phyloP scores from a whole-genome alignment of 2,329 filamentous ascomycete genomes.

The Pseudopyricularia cyperi region DNA sequence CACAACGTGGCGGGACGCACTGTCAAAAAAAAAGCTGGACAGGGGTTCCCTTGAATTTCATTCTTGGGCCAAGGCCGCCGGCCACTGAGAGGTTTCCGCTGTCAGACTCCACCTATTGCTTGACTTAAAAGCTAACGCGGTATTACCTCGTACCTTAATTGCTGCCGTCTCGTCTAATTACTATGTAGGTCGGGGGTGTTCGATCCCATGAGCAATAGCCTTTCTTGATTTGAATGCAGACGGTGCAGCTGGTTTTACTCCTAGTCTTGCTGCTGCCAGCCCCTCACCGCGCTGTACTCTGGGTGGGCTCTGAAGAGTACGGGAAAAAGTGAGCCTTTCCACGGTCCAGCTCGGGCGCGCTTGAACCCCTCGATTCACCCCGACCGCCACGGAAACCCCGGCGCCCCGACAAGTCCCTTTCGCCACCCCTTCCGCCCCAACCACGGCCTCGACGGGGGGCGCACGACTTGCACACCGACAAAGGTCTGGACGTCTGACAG shows the following conservation, averaged over 20 bases:
- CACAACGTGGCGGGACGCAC: neutral
- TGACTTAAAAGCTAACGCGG: neutral
- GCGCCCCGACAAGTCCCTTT: neutral
- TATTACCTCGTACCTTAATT: neutral
- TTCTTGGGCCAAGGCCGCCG: neutral
- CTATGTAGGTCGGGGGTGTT: neutral
- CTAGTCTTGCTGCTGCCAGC: neutral
- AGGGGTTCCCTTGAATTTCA: neutral
- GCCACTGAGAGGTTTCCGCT: neutral
- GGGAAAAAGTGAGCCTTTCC: neutral
- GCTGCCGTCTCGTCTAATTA: neutral
- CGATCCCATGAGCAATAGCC: neutral
- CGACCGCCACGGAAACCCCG: neutral
- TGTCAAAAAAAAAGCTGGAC: neutral
- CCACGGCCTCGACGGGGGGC: neutral
- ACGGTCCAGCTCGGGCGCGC: neutral
- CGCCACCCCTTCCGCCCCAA: neutral
- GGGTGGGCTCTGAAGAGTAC: neutral
- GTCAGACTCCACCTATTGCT: neutral
- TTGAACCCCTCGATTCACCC: neutral
- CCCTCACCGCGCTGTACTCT: neutral
- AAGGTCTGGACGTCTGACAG: neutral
- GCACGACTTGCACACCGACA: neutral
- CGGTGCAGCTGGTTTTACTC: neutral
- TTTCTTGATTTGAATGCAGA: neutral